Conservation (phyloP, 2,329 filamentous ascomycete species). For the Exophiala xenobiotica region DNA sequence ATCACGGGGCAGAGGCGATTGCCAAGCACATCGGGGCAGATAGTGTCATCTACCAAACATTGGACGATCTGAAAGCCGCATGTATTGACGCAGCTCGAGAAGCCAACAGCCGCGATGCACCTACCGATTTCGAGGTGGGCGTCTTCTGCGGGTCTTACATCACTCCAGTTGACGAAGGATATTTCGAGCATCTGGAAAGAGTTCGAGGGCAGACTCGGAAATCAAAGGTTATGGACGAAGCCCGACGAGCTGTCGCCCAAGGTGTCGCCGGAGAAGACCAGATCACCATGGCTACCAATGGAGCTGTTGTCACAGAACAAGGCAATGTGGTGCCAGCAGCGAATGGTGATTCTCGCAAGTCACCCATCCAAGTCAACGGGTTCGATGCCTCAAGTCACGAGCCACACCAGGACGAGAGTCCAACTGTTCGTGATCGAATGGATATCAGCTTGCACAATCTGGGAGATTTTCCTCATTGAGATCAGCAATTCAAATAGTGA, state of each 20-base stretch:
- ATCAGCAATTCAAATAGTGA: conserved; percentile 3
- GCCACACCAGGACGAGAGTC: conserved; percentile 36
- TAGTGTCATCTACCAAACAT: conserved; percentile 71
- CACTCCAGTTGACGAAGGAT: conserved; percentile 73
- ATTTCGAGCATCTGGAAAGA: conserved; percentile 77
- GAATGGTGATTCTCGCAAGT: conserved; percentile 27
- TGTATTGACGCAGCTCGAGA: conserved; percentile 66
- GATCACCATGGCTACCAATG: conserved; percentile 62
- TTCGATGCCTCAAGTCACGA: not conserved
- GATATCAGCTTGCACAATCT: conserved; percentile 64
- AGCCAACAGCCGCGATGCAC: conserved; percentile 55
- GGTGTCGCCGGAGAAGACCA: conserved; percentile 62
- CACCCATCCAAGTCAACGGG: conserved; percentile 13
- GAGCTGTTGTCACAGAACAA: conserved; percentile 56
- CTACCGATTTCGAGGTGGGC: conserved; percentile 76
- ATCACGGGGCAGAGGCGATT: conserved; percentile 58
- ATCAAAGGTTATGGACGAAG: conserved; percentile 64
- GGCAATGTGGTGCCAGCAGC: conserved; percentile 58
- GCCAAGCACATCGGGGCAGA: conserved; percentile 70
- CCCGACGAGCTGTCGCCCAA: conserved; percentile 63
- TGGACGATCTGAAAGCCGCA: conserved; percentile 76
- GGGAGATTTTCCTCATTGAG: conserved; percentile 42
- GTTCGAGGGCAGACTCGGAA: conserved; percentile 70
- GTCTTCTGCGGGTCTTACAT: conserved; percentile 89
- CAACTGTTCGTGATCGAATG: conserved; percentile 51